A percentile compares a stretch with the other conserved stretches of the same genome.
Conservation (phyloP, 2,329 filamentous ascomycete genomes). For the Colletotrichum orchidophilum region DNA sequence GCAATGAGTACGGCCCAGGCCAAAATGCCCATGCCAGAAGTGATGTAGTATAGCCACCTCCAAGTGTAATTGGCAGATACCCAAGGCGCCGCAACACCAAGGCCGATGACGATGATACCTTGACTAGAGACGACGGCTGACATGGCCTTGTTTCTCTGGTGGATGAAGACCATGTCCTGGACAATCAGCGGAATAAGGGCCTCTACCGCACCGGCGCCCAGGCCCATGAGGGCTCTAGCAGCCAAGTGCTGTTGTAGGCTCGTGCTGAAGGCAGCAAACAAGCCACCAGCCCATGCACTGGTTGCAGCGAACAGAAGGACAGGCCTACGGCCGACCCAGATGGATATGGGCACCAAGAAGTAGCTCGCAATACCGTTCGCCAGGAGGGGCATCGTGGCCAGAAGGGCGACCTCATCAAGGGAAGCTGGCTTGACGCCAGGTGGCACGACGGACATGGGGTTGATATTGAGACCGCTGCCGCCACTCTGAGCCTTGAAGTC, state of each 20-base stretch:
- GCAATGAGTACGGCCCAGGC: slow-evolving; percentile 45
- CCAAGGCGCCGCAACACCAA: slow-evolving; percentile 41
- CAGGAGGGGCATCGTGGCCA: slow-evolving; percentile 46
- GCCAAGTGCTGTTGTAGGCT: slow-evolving; percentile 42
- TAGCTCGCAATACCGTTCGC: slow-evolving; percentile 46
- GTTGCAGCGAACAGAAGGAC: slow-evolving; percentile 44
- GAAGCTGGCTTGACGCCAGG: slow-evolving; percentile 40
- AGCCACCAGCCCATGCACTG: slow-evolving; percentile 45
- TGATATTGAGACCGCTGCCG: slow-evolving; percentile 39
- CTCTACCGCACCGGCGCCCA: slow-evolving; percentile 47
- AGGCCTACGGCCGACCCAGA: slow-evolving; percentile 46
- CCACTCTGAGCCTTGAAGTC: slow-evolving; percentile 35
- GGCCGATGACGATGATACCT: slow-evolving; percentile 42
- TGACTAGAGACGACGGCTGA: slow-evolving; percentile 42
- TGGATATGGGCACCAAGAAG: slow-evolving; percentile 47
- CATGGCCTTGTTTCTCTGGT: slow-evolving; percentile 47
- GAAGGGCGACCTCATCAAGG: slow-evolving; percentile 40
- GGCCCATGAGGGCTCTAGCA: slow-evolving; percentile 44
- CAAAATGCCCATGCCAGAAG: slow-evolving; percentile 40
- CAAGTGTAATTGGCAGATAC: slow-evolving; percentile 43
- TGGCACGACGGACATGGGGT: slow-evolving; percentile 34
- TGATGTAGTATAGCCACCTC: slow-evolving; percentile 47
- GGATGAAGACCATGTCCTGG: slow-evolving; percentile 49
- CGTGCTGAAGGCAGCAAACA: slow-evolving; percentile 46
- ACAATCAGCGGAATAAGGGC: slow-evolving; percentile 48